Percentiles rank a stretch among this genome's conserved stretches.
These are phyloP conservation scores for Lomentospora prolificans DNA, from an alignment of 2,329 filamentous ascomycete species.

Conservation along the genomic window DNA sequence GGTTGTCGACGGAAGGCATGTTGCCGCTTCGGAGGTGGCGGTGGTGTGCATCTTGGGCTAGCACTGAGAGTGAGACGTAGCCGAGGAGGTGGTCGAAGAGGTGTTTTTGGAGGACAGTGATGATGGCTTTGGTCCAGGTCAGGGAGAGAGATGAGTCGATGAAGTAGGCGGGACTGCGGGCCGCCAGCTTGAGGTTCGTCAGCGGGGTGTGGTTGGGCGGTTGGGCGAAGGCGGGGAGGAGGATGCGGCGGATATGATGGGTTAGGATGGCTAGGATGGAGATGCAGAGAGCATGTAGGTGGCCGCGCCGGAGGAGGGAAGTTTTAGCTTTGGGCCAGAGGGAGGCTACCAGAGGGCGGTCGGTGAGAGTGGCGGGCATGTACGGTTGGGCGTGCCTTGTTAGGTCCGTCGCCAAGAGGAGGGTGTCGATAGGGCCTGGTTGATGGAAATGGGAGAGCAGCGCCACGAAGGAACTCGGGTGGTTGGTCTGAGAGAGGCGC, in stretches of 20 bases:
- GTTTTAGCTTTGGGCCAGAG: conserved; percentile 1
- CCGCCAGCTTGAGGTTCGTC: not conserved
- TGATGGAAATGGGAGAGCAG: not conserved
- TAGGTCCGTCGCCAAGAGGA: no score
- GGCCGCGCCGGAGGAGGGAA: not conserved
- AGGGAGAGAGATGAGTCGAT: not conserved
- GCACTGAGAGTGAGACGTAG: not conserved
- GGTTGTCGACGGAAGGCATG: not conserved
- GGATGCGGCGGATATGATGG: not conserved
- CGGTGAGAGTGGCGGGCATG: not conserved
- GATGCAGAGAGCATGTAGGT: not conserved
- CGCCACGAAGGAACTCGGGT: not conserved
- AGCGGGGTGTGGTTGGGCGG: not conserved
- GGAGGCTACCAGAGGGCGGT: not conserved
- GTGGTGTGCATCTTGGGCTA: not conserved
- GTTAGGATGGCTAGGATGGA: not conserved
- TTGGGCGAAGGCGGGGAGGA: not conserved
- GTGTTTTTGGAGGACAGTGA: not conserved
- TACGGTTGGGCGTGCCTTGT: no score
- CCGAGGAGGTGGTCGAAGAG: not conserved
- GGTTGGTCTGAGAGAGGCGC: not conserved
- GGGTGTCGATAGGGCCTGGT: not conserved
- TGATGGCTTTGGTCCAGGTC: not conserved
- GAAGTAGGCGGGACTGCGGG: not conserved
- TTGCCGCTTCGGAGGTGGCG: not conserved